Evolutionary conservation across 202 grass and related monocot genomes (phyloP).

Genomic region (Miscanthus sacchariflorus): DNA sequence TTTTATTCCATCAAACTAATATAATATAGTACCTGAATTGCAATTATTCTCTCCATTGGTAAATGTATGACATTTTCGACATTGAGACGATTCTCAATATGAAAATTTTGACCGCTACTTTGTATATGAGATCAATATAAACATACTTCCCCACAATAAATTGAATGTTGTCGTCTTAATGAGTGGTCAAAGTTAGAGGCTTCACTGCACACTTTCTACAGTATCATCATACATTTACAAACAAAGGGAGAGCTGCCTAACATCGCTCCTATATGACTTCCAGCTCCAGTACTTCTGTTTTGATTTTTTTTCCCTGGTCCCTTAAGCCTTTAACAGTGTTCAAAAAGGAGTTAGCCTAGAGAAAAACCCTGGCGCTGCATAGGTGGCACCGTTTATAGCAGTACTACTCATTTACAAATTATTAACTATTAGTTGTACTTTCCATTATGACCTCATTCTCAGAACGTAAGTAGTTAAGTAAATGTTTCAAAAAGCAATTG

Average conservation of each 20-base stretch:
- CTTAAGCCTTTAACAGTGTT: constrained; percentile 5
- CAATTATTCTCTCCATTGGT: neutral
- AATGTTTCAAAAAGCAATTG: neutral
- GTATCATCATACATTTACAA: neutral
- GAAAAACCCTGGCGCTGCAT: neutral
- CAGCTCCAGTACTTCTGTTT: neutral
- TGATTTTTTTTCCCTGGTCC: neutral
- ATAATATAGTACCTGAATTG: neutral
- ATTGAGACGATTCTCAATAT: neutral
- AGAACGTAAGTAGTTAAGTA: neutral
- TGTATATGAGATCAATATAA: neutral
- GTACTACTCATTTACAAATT: neutral
- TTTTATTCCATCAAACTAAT: constrained; percentile 14
- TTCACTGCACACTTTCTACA: neutral
- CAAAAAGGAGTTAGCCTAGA: neutral
- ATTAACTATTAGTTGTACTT: neutral
- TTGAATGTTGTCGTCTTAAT: neutral
- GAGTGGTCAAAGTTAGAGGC: neutral
- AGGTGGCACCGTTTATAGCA: neutral
- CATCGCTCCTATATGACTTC: neutral
- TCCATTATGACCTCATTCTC: neutral
- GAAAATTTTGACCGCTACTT: neutral
- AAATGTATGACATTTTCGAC: neutral
- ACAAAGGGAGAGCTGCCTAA: constrained; percentile 10
- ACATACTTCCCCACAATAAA: neutral